Conservation (phyloP, 331 rosid species). For the Erythrophleum ivorense region DNA sequence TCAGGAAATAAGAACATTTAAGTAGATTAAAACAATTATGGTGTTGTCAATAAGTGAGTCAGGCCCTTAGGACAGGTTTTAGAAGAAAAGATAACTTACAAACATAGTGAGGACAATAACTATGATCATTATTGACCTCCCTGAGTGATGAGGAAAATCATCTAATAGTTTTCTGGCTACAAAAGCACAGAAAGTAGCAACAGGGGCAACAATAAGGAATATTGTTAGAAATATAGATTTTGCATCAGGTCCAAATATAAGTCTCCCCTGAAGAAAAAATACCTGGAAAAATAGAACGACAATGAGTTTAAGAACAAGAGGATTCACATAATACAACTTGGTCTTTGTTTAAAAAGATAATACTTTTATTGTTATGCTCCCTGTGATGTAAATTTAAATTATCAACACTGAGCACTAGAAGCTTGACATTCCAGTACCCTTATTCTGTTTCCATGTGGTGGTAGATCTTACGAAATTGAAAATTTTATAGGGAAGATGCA, state of each 20-base stretch:
- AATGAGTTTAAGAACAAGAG: neutral
- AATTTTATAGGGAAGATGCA: neutral
- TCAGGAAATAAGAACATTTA: neutral
- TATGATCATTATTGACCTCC: slow-evolving; percentile 42
- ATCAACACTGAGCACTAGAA: neutral
- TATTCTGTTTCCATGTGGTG: neutral
- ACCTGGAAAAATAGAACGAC: slow-evolving; percentile 41
- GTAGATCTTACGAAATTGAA: neutral
- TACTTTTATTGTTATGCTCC: neutral
- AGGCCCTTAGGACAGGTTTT: neutral
- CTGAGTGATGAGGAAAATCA: slow-evolving; percentile 43
- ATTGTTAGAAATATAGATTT: slow-evolving; percentile 51
- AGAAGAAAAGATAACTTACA: slow-evolving; percentile 49
- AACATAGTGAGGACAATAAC: slow-evolving; percentile 43
- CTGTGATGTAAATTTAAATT: neutral
- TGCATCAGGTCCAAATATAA: slow-evolving; percentile 63
- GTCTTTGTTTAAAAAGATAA: neutral
- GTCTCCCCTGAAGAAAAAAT: slow-evolving; percentile 53
- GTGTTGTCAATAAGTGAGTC: neutral
- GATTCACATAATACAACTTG: neutral
- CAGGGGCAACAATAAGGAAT: slow-evolving; percentile 57
- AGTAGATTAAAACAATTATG: neutral
- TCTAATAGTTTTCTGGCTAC: slow-evolving; percentile 45
- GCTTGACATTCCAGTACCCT: neutral
- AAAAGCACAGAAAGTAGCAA: slow-evolving; percentile 51